Percentiles rank a stretch among this genome's conserved stretches.
phyloP scores from a whole-genome alignment of 2,329 filamentous ascomycete genomes.

The Tricladium varicosporioides region DNA sequence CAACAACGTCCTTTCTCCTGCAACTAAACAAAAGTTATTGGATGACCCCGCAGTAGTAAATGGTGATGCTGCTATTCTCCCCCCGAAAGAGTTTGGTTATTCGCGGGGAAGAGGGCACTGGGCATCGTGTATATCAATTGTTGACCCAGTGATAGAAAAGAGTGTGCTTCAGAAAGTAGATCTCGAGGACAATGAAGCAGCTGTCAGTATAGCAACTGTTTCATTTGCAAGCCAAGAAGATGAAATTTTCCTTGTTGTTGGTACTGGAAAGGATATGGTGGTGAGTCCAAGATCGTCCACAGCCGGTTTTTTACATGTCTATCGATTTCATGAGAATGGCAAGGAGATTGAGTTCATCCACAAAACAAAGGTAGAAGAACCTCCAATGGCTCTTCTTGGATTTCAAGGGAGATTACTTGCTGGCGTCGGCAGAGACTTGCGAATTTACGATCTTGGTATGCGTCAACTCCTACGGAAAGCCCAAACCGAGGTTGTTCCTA shows the following conservation, averaged over 20 bases:
- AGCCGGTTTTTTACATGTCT: constrained; percentile 87
- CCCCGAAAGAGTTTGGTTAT: constrained; percentile 84
- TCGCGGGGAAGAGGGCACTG: constrained; percentile 81
- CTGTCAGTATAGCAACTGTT: constrained; percentile 80
- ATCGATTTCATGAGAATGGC: constrained; percentile 85
- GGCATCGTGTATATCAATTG: constrained; percentile 91
- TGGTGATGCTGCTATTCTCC: constrained; percentile 67
- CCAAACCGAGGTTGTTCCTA: constrained; percentile 74
- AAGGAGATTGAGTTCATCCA: constrained; percentile 89
- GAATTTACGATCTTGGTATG: constrained; percentile 91
- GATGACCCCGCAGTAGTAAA: constrained; percentile 69
- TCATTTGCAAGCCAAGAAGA: constrained; percentile 86
- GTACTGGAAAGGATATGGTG: constrained; percentile 87
- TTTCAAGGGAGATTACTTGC: constrained; percentile 90
- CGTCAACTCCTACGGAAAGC: constrained; percentile 89
- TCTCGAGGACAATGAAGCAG: constrained; percentile 85
- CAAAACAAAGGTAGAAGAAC: constrained; percentile 89
- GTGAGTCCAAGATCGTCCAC: constrained; percentile 73
- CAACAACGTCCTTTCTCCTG: constrained; percentile 81
- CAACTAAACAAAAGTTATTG: constrained; percentile 72
- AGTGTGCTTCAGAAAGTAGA: constrained; percentile 75
- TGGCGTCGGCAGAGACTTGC: constrained; percentile 79
- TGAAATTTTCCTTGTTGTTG: constrained; percentile 89
- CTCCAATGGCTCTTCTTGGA: constrained; percentile 82
- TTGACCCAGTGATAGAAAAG: constrained; percentile 79